phyloP scores from a whole-genome alignment of 768 basidiomycete species.

The Boletus reticulatus region DNA sequence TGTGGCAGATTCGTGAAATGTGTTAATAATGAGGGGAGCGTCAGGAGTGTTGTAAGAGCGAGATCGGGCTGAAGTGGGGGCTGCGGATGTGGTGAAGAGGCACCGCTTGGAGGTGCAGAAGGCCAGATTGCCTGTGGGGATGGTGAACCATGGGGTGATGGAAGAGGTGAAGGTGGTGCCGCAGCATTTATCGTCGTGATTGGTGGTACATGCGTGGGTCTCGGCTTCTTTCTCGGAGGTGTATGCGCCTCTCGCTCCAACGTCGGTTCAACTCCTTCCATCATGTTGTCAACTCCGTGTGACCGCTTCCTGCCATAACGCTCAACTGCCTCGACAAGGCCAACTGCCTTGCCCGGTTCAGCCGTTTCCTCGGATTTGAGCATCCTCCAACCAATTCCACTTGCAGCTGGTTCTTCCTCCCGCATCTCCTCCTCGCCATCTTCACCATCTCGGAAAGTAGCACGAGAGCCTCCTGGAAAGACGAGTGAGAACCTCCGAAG shows the following conservation, averaged over 20 bases:
- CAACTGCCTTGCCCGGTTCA: conserved; percentile 53
- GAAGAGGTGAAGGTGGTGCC: conserved; percentile 80
- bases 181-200: conserved; percentile 68
- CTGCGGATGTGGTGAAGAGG: conserved; percentile 66
- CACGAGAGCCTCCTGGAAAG: conserved; percentile 78
- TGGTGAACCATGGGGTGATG: conserved; percentile 84
- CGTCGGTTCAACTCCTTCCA: conserved; percentile 73
- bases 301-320: conserved; percentile 68
- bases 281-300: conserved; percentile 52
- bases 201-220: conserved; percentile 55
- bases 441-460: conserved; percentile 74
- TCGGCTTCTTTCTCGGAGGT: conserved; percentile 75
- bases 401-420: conserved; percentile 64
- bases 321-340: conserved; percentile 78
- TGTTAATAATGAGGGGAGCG: conserved; percentile 77
- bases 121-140: conserved; percentile 76
- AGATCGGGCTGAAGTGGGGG: conserved; percentile 80
- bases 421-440: conserved; percentile 63
- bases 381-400: conserved; percentile 75
- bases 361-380: conserved; percentile 60
- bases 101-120: conserved; percentile 76
- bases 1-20: conserved; percentile 82
- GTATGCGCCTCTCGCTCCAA: conserved; percentile 43
- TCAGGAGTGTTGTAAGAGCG: conserved; percentile 78
- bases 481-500: conserved; percentile 73